A percentile compares a stretch with the other conserved stretches of the same genome.
Conservation (phyloP, 2,329 filamentous ascomycete species). For the Fusarium beomiforme region DNA sequence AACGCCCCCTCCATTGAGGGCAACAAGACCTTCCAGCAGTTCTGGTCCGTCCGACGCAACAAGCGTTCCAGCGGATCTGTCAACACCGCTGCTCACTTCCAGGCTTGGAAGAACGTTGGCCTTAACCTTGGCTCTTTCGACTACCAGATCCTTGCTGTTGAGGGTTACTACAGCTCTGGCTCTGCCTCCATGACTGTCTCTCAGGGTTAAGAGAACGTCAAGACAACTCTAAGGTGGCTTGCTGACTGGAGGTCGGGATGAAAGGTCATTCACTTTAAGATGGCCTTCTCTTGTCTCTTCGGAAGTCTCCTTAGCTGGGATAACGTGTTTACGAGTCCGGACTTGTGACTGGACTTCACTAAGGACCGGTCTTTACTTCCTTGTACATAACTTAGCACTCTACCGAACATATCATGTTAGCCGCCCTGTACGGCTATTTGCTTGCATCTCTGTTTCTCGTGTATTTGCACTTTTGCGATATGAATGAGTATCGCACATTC, state of each 20-base stretch:
- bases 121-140: conserved; percentile 59
- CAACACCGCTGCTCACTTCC: conserved; percentile 60
- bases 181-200: conserved; percentile 57
- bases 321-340: neutral
- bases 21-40: conserved; percentile 62
- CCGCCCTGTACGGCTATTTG: neutral
- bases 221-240: neutral
- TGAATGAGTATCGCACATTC: no score
- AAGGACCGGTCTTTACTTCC: conserved; percentile 4
- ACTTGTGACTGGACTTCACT: conserved; percentile 10
- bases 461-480: no score
- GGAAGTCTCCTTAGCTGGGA: neutral
- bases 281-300: neutral
- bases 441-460: neutral
- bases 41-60: conserved; percentile 60
- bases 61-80: conserved; percentile 63
- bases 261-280: neutral
- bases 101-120: conserved; percentile 61
- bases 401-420: conserved; percentile 6
- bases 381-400: conserved; percentile 7
- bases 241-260: neutral
- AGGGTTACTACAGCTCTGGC: conserved; percentile 63
- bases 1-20: conserved; percentile 61
- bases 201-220: neutral
- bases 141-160: conserved; percentile 65